Conservation (phyloP, 176 grass and related monocot genomes). For the Sorghum bicolor region Sorghum_bicolor_NCBIv3 NC_012877.2:57119501-57120000, state of each 20-base stretch:
- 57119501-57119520: background rate
- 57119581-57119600: background rate
- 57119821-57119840: conserved; percentile 12
- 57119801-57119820: background rate
- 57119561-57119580: background rate
- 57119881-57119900: conserved; percentile 73
- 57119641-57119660: conserved; percentile 1
- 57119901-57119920: conserved; percentile 64
- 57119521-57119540: background rate
- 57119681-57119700: background rate
- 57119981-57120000: background rate
- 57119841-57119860: conserved; percentile 81
- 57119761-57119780: background rate
- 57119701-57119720: conserved; percentile 6
- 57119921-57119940: background rate
- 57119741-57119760: background rate
- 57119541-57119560: background rate
- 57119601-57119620: background rate
- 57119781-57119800: background rate
- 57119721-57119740: background rate
- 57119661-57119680: background rate
- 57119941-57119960: conserved; percentile 14
- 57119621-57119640: background rate
- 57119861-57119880: conserved; percentile 61
- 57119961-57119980: background rate